Conservation (phyloP, 2,329 filamentous ascomycete genomes). For the Coniosporium tulheliwenetii region DNA sequence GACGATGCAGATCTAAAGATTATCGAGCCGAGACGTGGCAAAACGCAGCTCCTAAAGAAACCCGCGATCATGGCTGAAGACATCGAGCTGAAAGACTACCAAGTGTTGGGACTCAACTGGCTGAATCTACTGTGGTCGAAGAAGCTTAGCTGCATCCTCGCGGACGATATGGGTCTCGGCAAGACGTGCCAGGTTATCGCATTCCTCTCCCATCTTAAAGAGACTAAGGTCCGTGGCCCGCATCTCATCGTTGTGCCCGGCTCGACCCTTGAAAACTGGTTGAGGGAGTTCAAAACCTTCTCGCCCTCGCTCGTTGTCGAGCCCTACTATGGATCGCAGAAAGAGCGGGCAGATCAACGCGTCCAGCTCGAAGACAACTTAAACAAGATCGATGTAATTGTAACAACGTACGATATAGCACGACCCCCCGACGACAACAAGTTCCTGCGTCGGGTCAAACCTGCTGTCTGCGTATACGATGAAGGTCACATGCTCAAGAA, state of each 20-base stretch:
- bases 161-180: slow-evolving; percentile 89
- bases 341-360: slow-evolving; percentile 51
- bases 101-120: slow-evolving; percentile 92
- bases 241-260: slow-evolving; percentile 83
- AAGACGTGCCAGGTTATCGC: slow-evolving; percentile 97
- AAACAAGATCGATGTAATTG: slow-evolving; percentile 50
- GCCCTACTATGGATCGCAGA: slow-evolving; percentile 57
- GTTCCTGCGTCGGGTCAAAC: slow-evolving; percentile 43
- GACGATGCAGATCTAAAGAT: slow-evolving; percentile 17
- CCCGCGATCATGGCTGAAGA: slow-evolving; percentile 63
- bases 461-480: slow-evolving; percentile 61
- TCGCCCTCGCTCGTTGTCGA: slow-evolving; percentile 60
- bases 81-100: slow-evolving; percentile 77
- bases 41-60: slow-evolving; percentile 37
- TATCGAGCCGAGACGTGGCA: slow-evolving; percentile 31
- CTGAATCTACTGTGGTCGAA: slow-evolving; percentile 68
- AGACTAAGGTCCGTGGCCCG: slow-evolving; percentile 51
- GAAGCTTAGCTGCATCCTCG: slow-evolving; percentile 73
- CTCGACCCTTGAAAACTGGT: slow-evolving; percentile 92
- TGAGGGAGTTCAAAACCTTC: slow-evolving; percentile 77
- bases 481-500: slow-evolving; percentile 94
- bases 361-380: slow-evolving; percentile 49
- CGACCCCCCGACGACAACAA: slow-evolving; percentile 42
- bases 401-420: slow-evolving; percentile 58
- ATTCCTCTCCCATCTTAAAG: slow-evolving; percentile 69